Base-by-base conservation (phyloP, 2,329 filamentous ascomycete genomes). In the Onygenales sp. region DNA sequence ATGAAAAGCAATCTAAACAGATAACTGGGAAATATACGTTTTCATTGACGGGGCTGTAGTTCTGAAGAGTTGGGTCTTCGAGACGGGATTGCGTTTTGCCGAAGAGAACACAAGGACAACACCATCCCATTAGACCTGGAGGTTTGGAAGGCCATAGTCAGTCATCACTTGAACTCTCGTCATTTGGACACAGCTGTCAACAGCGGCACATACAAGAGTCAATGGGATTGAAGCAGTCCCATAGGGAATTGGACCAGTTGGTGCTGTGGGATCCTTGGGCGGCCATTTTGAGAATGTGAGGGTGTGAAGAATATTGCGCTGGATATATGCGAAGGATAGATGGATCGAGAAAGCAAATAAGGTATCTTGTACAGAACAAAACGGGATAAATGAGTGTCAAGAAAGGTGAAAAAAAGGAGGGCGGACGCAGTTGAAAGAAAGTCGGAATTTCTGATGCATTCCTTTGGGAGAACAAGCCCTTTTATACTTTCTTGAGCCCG, bases 41-140 rank as follows among this genome's bases (percentile, higher is more conserved):
- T 11, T 54, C 52, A 21, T 54, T 54, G 46, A 54, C 32, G 21
- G 52, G 52, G 27, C 52, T 54, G 39, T 44, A 54, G 39, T 54
- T 46, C 11, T 41, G 13, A 10, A 54, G 46, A 13, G 7, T 50
- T 11, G 52, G 45, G 39, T 54, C 52, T 0, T 49, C 32, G 10
- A 48, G 17, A 36, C 52, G 52, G 39, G 52, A 45, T 32, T 54
- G 52, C 11, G 52, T 54, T 39, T 54, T 54, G 7, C 52, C 52
- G 39, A 49, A 54, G 8, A 49, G 52, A 21, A 54, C 32, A 39
- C 52, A 54, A 27, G 52, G 52, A 21, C 52, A 54, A 45, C 27
- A 49, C 52, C 52, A 54, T 42, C 45, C 45, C 35, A 54, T 43
- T n/a, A 54, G 39, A 11, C 52, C 52, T 54, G 27, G 9, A 35